These are phyloP conservation scores for Ascochyta clinopodiicola DNA, from an alignment of 2,329 filamentous ascomycete species.

Conservation along the genomic window DNA sequence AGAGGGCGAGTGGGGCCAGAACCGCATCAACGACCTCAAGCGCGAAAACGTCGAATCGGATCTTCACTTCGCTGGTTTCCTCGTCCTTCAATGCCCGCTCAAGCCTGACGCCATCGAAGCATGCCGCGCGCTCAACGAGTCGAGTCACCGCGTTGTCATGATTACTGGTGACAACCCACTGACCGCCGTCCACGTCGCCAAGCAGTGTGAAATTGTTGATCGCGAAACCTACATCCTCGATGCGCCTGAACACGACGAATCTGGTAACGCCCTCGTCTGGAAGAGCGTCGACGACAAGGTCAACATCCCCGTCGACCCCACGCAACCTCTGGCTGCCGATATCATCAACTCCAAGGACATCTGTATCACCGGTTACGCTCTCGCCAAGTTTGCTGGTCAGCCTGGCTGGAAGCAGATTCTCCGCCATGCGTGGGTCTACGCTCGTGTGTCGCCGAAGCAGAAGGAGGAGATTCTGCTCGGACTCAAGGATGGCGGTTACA, in stretches of 20 bases:
- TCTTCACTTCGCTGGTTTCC: slow-evolving; percentile 89
- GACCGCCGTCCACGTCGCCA: slow-evolving; percentile 93
- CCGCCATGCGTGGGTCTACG: slow-evolving; percentile 95
- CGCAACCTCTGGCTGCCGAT: slow-evolving; percentile 77
- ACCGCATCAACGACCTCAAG: slow-evolving; percentile 90
- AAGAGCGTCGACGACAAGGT: slow-evolving; percentile 91
- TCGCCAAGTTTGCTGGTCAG: slow-evolving; percentile 86
- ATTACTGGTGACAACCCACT: slow-evolving; percentile 98
- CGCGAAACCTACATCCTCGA: slow-evolving; percentile 94
- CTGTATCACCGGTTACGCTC: slow-evolving; percentile 92
- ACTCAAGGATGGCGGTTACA: slow-evolving; percentile 95
- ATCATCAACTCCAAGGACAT: slow-evolving; percentile 88
- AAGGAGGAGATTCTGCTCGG: slow-evolving; percentile 99
- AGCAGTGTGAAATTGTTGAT: slow-evolving; percentile 96
- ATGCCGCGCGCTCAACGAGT: slow-evolving; percentile 97
- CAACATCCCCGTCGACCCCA: slow-evolving; percentile 83
- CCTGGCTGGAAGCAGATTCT: slow-evolving; percentile 77
- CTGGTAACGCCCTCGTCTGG: slow-evolving; percentile 86
- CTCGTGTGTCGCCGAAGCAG: slow-evolving; percentile 96
- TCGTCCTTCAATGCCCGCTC: slow-evolving; percentile 92
- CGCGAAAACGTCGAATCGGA: slow-evolving; percentile 88
- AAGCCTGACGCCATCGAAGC: slow-evolving; percentile 96
- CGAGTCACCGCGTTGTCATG: slow-evolving; percentile 98
- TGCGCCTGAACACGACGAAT: slow-evolving; percentile 86
- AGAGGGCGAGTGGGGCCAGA: slow-evolving; percentile 80